Evolutionary conservation across 176 grass and related monocot genomes (phyloP).

Genomic region (Sorghum bicolor): DNA sequence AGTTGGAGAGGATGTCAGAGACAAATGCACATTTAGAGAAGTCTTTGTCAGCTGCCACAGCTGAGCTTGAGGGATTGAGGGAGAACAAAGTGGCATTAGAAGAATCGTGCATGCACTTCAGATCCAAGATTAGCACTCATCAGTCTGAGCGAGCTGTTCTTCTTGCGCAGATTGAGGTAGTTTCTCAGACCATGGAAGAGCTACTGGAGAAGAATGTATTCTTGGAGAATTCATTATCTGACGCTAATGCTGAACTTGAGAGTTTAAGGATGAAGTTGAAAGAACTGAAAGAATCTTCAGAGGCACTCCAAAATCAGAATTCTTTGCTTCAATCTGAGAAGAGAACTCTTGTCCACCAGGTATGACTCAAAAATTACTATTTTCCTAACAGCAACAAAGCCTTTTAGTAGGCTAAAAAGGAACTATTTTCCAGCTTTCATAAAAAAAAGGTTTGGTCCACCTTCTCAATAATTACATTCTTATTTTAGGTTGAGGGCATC

Average conservation of each 20-base stretch:
- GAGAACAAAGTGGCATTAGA: conserved; percentile 49
- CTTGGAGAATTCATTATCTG: conserved; percentile 79
- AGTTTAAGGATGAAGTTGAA: conserved; percentile 49
- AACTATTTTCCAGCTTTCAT: background rate
- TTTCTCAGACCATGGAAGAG: conserved; percentile 65
- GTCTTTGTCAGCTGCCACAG: conserved; percentile 59
- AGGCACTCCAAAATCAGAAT: conserved; percentile 46
- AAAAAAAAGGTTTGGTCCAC: background rate
- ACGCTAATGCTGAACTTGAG: conserved; percentile 65
- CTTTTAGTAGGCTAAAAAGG: background rate
- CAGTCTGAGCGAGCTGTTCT: conserved; percentile 54
- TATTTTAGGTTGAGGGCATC: conserved; percentile 72
- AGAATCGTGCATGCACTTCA: conserved; percentile 57
- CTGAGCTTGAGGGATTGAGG: conserved; percentile 60
- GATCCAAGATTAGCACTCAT: conserved; percentile 48
- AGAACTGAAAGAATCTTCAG: conserved; percentile 53
- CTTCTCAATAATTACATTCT: conserved; percentile 25
- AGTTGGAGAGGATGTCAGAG: conserved; percentile 61
- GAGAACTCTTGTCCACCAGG: conserved; percentile 62
- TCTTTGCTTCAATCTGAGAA: conserved; percentile 56
- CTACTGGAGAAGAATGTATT: conserved; percentile 58
- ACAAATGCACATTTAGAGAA: conserved; percentile 56
- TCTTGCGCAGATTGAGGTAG: conserved; percentile 47
- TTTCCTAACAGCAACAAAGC: background rate
- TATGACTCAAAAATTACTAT: conserved; percentile 27